These are phyloP conservation scores for Diospyros kaki DNA, from an alignment of 148 eudicot species.

Conservation along the genomic window DNA sequence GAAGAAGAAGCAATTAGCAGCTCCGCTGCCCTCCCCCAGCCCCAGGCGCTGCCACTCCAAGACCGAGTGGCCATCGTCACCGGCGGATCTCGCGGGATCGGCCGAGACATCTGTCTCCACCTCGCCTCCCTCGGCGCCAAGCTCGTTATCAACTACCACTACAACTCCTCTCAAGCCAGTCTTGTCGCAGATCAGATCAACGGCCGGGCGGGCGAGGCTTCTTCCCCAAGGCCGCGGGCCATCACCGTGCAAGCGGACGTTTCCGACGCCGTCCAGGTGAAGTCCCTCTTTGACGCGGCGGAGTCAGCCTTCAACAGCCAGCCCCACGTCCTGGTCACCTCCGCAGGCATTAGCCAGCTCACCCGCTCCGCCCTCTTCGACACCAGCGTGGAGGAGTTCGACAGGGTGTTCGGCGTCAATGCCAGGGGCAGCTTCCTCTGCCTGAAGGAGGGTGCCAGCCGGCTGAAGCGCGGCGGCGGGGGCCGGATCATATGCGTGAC, in stretches of 20 bases:
- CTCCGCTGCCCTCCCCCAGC: background rate
- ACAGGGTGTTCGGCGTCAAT: slow-evolving; percentile 24
- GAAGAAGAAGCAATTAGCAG: background rate
- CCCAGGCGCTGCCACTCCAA: slow-evolving; percentile 18
- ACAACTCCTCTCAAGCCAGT: slow-evolving; percentile 33
- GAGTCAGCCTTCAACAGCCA: slow-evolving; percentile 30
- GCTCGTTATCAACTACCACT: slow-evolving; percentile 37
- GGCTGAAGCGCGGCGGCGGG: slow-evolving; percentile 8
- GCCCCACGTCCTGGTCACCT: slow-evolving; percentile 35
- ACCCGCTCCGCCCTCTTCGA: slow-evolving; percentile 20
- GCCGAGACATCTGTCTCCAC: slow-evolving; percentile 37
- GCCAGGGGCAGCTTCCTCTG: slow-evolving; percentile 20
- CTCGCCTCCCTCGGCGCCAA: slow-evolving; percentile 41
- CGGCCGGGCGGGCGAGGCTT: background rate
- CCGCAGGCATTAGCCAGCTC: slow-evolving; percentile 30
- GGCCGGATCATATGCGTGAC: slow-evolving; percentile 5
- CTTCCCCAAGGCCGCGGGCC: slow-evolving; percentile 14
- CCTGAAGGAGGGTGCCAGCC: background rate
- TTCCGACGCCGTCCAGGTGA: slow-evolving; percentile 36
- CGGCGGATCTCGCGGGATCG: slow-evolving; percentile 46
- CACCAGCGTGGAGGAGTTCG: slow-evolving; percentile 34
- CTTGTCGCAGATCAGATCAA: slow-evolving; percentile 24
- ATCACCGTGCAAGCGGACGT: slow-evolving; percentile 35
- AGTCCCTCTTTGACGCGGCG: slow-evolving; percentile 40
- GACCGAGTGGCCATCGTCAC: slow-evolving; percentile 50